Conservation (phyloP, 163 green algal genomes). For the Smithsoniella earleae region DNA sequence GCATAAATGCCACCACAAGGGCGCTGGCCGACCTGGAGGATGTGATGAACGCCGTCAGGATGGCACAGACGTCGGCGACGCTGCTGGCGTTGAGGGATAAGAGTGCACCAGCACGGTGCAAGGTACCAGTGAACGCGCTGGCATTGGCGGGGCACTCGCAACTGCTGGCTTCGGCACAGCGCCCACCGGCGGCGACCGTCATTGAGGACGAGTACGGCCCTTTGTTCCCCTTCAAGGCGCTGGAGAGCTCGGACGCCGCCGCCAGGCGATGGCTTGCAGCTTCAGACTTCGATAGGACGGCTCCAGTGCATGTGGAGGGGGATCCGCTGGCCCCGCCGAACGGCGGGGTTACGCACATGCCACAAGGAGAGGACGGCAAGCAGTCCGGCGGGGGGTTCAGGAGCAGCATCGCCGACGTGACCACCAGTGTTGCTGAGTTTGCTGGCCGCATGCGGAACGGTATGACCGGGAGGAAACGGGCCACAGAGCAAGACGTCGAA, state of each 20-base stretch:
- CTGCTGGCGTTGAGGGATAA: neutral
- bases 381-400: neutral
- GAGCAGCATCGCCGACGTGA: neutral
- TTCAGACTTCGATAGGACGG: neutral
- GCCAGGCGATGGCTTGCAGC: neutral
- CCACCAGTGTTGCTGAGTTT: neutral
- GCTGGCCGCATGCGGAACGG: slow-evolving; percentile 3
- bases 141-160: slow-evolving; percentile 1
- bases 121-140: neutral
- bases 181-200: neutral
- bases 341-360: neutral
- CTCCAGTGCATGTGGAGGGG: neutral
- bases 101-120: neutral
- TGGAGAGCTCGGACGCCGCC: neutral
- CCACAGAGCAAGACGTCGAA: neutral
- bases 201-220: slow-evolving; percentile 17
- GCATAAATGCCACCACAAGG: neutral
- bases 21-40: slow-evolving; percentile 13
- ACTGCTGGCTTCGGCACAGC: slow-evolving; percentile 8
- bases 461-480: neutral
- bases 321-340: neutral
- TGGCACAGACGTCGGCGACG: neutral
- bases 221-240: slow-evolving; percentile 16
- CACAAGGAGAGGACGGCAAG: neutral
- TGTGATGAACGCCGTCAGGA: neutral